Evolutionary conservation across 139 green algal genomes (phyloP), one percentile per base, ranked within the genome.

Genomic region (Coelastrella sp.): DNA sequence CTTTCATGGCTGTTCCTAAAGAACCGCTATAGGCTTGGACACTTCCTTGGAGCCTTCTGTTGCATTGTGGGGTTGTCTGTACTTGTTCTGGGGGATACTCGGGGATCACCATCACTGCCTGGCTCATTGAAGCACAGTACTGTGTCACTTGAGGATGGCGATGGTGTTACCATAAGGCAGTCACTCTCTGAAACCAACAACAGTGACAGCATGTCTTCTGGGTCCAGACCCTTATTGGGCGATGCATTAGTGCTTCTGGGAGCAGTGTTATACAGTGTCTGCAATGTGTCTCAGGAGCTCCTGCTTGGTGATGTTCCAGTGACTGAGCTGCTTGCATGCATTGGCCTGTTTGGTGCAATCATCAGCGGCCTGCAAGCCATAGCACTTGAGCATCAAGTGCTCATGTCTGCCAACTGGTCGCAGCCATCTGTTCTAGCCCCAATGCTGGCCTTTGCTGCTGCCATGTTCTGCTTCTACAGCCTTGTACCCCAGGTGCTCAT

Each of bases 161-260:
- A n/a, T n/a, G n/a, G n/a, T n/a, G n/a, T n/a, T n/a, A n/a, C n/a
- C n/a, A n/a, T n/a, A n/a, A n/a, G n/a, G n/a, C n/a, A n/a, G n/a
- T n/a, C n/a, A n/a, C n/a, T n/a, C n/a, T n/a, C n/a, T 37, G 2
- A 37, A 17, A 53, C 35, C 35, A 53, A 23, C 32, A 64, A 9
- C 17, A 9, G 17, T 64, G 53, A 27, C 67, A 82, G 75, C 66
- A 86, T 7, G 8, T 80, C 79, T 19, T 83, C 82, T 1, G 88
- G 87, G 7, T 32, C 57, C 35, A 77, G 68, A n/a, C 90, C 92
- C 5, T 53, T 94, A 40, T 57, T 94, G 53, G 94, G 94, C 2
- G 94, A 98, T 50, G 77, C 59, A 2, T 79, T 98, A 30, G 94
- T 96, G 74, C 30, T 97, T 19, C n/a, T 89, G 37, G 94, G 91